Evolutionary conservation across 768 basidiomycete species (phyloP), one percentile per base, ranked within the genome.

Genomic region (Psilocybe sp.): DNA sequence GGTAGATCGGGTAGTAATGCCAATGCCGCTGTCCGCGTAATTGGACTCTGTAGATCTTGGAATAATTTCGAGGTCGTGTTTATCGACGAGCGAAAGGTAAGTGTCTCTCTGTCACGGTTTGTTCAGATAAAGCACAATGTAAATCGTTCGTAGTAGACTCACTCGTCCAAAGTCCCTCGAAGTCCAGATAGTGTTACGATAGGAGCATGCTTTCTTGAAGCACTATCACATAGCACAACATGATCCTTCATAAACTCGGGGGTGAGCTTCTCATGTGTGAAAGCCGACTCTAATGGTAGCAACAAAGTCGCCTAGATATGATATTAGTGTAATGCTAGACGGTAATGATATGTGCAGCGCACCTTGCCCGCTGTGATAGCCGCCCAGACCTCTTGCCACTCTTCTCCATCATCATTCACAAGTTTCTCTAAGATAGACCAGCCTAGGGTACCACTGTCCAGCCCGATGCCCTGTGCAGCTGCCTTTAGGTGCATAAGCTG

Each of bases 241-340:
- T 99, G 96, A 60, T 97, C 93, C 61, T 81, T 83, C 28, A 97
- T 71, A 49, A 94, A 84, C 2, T 92, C 87, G 0, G 82, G 68
- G 0, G 87, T 87, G 45, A 92, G 75, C 43, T 72, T 72, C 14
- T 81, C 78, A 15, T 78, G 71, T 20, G 74, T 64, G 2, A 78
- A 71, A 5, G 71, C 62, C 40, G 77, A 73, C 44, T 89, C 87
- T 2, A 81, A 64, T 1, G 95, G 95, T 1, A 98, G 74, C 13
- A 98, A 70, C 10, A 99, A 62, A 0, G 88, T 85, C 3, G 89
- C 87, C 92, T 96, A 60, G 2, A 52, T 46, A 41, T 20, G 40
- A 35, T 48, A 20, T 44, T 15, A 36, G 44, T 40, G 20, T 52
- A 41, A 23, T 39, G 38, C 12, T 18, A 18, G 11, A 35, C 28